A percentile compares a stretch with the other conserved stretches of the same genome.
phyloP scores from a whole-genome alignment of 2,329 filamentous ascomycete species.

The Paraphaeosphaeria minitans region DNA sequence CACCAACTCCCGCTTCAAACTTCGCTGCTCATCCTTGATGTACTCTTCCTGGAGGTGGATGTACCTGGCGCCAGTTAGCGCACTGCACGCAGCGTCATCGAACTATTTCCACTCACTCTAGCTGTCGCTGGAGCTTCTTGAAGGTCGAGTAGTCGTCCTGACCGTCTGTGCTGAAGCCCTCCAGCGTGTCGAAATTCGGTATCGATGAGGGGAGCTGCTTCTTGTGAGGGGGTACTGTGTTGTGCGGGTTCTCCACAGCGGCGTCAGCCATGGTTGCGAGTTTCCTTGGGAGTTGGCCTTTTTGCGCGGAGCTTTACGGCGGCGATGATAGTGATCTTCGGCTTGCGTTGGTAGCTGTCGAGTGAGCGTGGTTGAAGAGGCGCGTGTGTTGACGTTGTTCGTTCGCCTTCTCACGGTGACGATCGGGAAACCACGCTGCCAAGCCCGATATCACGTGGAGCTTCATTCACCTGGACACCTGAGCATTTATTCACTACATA shows the following conservation, averaged over 20 bases:
- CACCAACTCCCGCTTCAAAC: conserved; percentile 94
- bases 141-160: conserved; percentile 93
- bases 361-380: conserved; percentile 8
- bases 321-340: background rate
- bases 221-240: conserved; percentile 76
- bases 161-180: conserved; percentile 78
- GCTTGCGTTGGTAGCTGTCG: conserved; percentile 4
- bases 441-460: conserved; percentile 30
- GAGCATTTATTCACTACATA: background rate
- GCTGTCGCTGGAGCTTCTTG: conserved; percentile 94
- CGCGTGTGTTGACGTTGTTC: conserved; percentile 19
- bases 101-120: conserved; percentile 69
- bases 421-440: conserved; percentile 27
- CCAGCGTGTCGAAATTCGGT: conserved; percentile 87
- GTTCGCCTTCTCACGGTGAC: conserved; percentile 29
- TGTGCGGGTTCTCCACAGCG: conserved; percentile 79
- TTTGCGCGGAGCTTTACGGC: conserved; percentile 1
- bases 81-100: conserved; percentile 9
- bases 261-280: conserved; percentile 75
- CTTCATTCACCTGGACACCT: conserved; percentile 5
- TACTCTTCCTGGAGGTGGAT: conserved; percentile 99
- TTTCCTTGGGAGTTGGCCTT: conserved; percentile 4
- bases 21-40: conserved; percentile 99
- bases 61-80: conserved; percentile 62
- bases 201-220: conserved; percentile 80